Evolutionary conservation across 768 basidiomycete genomes (phyloP), one percentile per base, ranked within the genome.

Genomic region (Boletus rubropictus): DNA sequence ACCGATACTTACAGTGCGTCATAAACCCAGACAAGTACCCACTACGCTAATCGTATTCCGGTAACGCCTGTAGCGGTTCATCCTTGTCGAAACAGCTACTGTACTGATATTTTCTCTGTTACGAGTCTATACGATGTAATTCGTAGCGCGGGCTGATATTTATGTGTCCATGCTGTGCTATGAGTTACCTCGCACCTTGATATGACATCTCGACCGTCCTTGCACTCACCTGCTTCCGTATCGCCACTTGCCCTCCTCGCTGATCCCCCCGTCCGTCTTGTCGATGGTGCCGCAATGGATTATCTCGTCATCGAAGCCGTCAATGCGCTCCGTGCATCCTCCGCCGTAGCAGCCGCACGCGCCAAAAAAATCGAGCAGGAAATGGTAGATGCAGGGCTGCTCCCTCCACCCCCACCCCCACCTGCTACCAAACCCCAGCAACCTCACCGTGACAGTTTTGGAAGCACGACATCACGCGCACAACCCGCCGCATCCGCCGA

Each of bases 301-400:
- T 94, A 92, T 68, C 82, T 97, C 59, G 69, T 92, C 47, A 89
- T 92, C 47, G 85, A 88, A 63, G 73, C 85, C 44, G 83, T 90
- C 50, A 74, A 80, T 57, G 79, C 86, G 0, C 74, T 97, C 27
- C 79, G 82, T 22, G 76, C 74, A 28, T 93, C 91, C 3, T 75
- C 92, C 4, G 76, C 76, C 17, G 79, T 88, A 24, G 90, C 91
- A 15, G 74, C 77, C 2, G 73, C 78, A 28, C 77, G 87, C 25
- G 66, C 77, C 17, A 82, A 81, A 65, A 78, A 79, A 59, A 72
- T 84, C 50, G 88, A 92, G 63, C 75, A 79, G 38, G 82, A 89
- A 52, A 88, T 89, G 85, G 70, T 81, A 21, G 83, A 86, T 15
- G 84, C 86, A 7, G 89, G 89, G 1, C 70, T 94, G 27, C 68